phyloP scores from a whole-genome alignment of 306 rosid species.

The Purshia tridentata region DNA sequence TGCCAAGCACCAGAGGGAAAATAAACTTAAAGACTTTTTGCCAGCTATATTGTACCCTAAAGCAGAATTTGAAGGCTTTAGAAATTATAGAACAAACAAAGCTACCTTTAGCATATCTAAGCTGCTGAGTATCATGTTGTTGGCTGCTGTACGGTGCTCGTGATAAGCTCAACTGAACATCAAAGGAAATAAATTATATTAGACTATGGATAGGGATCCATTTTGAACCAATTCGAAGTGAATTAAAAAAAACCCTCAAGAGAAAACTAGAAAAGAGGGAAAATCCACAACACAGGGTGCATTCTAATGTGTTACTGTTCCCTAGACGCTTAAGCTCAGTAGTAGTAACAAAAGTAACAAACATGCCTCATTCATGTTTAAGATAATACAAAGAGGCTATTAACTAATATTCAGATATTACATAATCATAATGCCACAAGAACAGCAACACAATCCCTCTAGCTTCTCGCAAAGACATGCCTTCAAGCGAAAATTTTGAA shows the following conservation, averaged over 20 bases:
- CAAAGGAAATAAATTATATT: slow-evolving; percentile 23
- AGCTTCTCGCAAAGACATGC: slow-evolving; percentile 3
- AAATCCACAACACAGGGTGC: not conserved
- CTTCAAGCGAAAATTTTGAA: not conserved
- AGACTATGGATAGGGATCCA: slow-evolving; percentile 23
- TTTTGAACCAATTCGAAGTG: slow-evolving; percentile 8
- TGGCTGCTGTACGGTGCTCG: slow-evolving; percentile 42
- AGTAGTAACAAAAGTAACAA: not conserved
- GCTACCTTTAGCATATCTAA: slow-evolving; percentile 57
- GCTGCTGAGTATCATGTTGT: slow-evolving; percentile 43
- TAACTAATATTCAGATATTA: not conserved
- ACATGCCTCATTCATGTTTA: not conserved
- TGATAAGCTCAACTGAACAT: slow-evolving; percentile 62
- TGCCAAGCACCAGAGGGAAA: slow-evolving; percentile 7
- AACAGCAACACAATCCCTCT: slow-evolving; percentile 10
- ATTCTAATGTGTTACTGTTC: not conserved
- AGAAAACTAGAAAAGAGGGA: not conserved
- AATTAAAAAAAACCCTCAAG: not conserved
- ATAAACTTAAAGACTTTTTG: slow-evolving; percentile 4
- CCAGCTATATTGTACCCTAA: slow-evolving; percentile 10
- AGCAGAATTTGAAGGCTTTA: slow-evolving; percentile 20
- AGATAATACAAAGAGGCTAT: not conserved
- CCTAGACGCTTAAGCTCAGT: not conserved
- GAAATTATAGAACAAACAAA: slow-evolving; percentile 28
- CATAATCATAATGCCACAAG: not conserved